Base-by-base conservation (phyloP, 768 basidiomycete species). In the Amanita pallidorosea region DNA sequence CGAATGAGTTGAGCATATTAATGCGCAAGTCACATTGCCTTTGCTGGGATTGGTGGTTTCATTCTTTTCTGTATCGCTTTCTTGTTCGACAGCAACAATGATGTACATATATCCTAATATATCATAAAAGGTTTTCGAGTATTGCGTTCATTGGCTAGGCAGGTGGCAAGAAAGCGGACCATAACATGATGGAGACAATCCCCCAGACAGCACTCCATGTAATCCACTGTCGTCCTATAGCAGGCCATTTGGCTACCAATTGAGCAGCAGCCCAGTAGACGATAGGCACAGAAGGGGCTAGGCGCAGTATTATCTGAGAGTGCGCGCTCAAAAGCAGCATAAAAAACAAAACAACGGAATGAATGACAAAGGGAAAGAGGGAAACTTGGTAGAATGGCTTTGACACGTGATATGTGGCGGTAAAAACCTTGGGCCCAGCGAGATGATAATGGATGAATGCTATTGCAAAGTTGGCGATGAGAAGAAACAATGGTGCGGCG, bases 151-250 rank as follows among this genome's bases (percentile, higher is more conserved):
- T 40, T 25, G 7, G 4, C 38, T 67, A 95, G 0, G 94, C 95
- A n/a, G 95, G 95, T 0, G 95, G 95, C 27, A 95, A 73, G 61
- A 93, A 94, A 2, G 78, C 76, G 1, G 73, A 76, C 93, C 92
- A 98, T 0, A 95, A 69, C 4, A 90, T 73, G 17, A 83, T 63
- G 9, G 81, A 81, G 15, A 82, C 58, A 2, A 71, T 64, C 3
- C 86, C 83, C 92, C 94, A 98, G 0, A 84, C 54, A 1, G 85
- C 61, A 49, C 78, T 81, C 88, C 93, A 99, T 9, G 65, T 61
- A 51, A 93, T 67, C 88, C 92, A 97, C 40, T 63, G 63, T 38
- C 58, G 71, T 2, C 80, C 85, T 61, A 65, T 71, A 33, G 46
- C 51, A 15, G 74, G 76, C 22, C 68, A 64, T 53, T 75, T 67